phyloP scores from a whole-genome alignment of 78 protist genomes.

The Planoprotostelium fungivorum region DNA sequence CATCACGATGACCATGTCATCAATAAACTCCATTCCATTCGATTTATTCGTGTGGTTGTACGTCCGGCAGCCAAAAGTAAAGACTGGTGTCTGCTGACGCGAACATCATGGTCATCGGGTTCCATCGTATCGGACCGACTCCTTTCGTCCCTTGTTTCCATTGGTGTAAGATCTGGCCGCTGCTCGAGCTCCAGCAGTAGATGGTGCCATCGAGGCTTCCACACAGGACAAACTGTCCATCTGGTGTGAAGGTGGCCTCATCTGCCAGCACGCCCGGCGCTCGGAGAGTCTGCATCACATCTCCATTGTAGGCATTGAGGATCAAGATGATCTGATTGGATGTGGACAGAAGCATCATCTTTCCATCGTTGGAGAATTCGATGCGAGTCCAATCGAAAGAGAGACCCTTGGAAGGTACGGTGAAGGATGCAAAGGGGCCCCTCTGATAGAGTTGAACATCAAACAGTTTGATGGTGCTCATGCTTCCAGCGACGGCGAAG shows the following conservation, averaged over 20 bases:
- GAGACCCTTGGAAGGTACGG: conserved; percentile 13
- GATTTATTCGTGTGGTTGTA: too few species aligned
- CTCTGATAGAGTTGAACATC: conserved; percentile 49
- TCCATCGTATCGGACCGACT: conserved; percentile 73
- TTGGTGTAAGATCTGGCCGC: conserved; percentile 52
- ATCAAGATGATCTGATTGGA: conserved; percentile 27
- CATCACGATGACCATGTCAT: too few species aligned
- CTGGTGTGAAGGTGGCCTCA: conserved; percentile 76
- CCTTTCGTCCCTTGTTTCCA: conserved; percentile 60
- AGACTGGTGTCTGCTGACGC: conserved; percentile 57
- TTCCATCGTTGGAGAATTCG: conserved; percentile 65
- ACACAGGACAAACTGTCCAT: conserved; percentile 61
- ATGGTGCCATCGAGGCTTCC: conserved; percentile 73
- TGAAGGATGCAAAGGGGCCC: conserved; percentile 44
- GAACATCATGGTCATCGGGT: conserved; percentile 65
- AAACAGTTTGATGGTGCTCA: conserved; percentile 42
- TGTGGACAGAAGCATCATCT: conserved; percentile 48
- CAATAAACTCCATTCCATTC: too few species aligned
- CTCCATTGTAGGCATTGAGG: conserved; percentile 59
- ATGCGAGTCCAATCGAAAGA: conserved; percentile 54
- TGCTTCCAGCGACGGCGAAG: conserved; percentile 41
- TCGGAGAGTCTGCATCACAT: conserved; percentile 13
- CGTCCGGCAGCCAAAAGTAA: conserved; percentile 66
- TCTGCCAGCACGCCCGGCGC: background rate
- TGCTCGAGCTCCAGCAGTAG: conserved; percentile 62